A percentile compares a stretch with the other conserved stretches of the same genome.
Conservation (phyloP, 768 basidiomycete species). For the Termitomyces sp. region DNA sequence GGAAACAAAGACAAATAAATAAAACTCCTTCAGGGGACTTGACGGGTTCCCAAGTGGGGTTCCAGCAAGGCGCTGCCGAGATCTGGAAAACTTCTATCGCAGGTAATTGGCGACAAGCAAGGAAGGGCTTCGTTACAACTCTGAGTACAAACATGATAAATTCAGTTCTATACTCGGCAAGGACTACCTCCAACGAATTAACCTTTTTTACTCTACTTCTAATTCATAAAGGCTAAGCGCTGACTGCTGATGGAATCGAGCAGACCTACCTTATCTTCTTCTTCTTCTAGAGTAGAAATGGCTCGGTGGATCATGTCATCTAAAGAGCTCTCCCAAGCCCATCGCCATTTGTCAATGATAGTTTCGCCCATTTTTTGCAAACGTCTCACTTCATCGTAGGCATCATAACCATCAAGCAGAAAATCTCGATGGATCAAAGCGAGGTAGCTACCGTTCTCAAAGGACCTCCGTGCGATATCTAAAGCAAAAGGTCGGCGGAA, state of each 20-base stretch:
- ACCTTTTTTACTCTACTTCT: neutral
- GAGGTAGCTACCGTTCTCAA: slow-evolving; percentile 13
- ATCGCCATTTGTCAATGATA: slow-evolving; percentile 33
- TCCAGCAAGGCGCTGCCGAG: too few relatives aligned
- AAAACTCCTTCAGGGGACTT: neutral
- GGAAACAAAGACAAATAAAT: too few relatives aligned
- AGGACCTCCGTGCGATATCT: slow-evolving; percentile 17
- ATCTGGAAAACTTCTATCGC: too few relatives aligned
- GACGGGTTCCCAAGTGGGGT: too few relatives aligned
- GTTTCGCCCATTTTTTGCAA: slow-evolving; percentile 20
- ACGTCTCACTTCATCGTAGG: slow-evolving; percentile 13
- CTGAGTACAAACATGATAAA: neutral
- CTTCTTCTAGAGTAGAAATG: neutral
- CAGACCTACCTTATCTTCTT: neutral
- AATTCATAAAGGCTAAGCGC: neutral
- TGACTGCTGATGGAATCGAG: neutral
- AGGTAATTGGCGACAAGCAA: neutral
- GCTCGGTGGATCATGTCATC: slow-evolving; percentile 22
- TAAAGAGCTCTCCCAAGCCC: slow-evolving; percentile 32
- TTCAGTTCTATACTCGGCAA: neutral
- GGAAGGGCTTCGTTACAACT: neutral
- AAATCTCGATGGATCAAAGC: slow-evolving; percentile 14
- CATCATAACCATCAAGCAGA: slow-evolving; percentile 15
- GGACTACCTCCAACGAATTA: too few relatives aligned
- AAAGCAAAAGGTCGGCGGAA: slow-evolving; percentile 31